Conservation (phyloP, 306 rosid genomes). For the Hylodesmum podocarpum region DNA sequence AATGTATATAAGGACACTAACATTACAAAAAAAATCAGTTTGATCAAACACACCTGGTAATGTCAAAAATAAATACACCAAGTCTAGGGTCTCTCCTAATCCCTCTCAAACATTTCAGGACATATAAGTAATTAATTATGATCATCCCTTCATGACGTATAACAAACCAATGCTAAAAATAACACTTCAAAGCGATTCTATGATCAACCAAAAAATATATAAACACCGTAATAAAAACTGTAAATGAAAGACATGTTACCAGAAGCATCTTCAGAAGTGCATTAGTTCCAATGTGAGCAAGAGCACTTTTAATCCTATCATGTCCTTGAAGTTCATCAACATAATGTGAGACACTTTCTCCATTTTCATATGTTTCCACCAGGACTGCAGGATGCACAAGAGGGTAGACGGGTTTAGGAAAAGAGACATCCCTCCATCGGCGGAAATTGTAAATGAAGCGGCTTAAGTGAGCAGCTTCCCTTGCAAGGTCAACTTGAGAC, state of each 20-base stretch:
- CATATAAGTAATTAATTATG: neutral
- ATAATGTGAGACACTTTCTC: conserved; percentile 78
- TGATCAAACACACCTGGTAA: neutral
- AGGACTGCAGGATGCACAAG: conserved; percentile 87
- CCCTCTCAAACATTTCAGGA: neutral
- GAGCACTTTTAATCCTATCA: conserved; percentile 61
- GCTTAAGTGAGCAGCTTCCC: conserved; percentile 93
- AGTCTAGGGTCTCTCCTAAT: neutral
- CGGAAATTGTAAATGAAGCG: conserved; percentile 87
- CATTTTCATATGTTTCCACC: conserved; percentile 85
- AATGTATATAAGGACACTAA: neutral
- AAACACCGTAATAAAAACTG: neutral
- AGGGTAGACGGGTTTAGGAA: conserved; percentile 88
- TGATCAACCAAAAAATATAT: conserved; percentile 19
- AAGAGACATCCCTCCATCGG: conserved; percentile 79
- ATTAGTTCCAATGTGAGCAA: conserved; percentile 87
- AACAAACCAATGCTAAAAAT: neutral
- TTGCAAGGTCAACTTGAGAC: conserved; percentile 94
- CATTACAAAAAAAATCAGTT: neutral
- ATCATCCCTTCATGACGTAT: neutral
- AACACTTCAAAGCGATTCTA: neutral
- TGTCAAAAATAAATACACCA: neutral
- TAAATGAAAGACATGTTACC: conserved; percentile 45
- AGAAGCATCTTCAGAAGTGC: conserved; percentile 90
- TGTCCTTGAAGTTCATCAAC: conserved; percentile 79